Evolutionary conservation across 345 rosid species (phyloP).

Genomic region (Camelina hispida): DNA sequence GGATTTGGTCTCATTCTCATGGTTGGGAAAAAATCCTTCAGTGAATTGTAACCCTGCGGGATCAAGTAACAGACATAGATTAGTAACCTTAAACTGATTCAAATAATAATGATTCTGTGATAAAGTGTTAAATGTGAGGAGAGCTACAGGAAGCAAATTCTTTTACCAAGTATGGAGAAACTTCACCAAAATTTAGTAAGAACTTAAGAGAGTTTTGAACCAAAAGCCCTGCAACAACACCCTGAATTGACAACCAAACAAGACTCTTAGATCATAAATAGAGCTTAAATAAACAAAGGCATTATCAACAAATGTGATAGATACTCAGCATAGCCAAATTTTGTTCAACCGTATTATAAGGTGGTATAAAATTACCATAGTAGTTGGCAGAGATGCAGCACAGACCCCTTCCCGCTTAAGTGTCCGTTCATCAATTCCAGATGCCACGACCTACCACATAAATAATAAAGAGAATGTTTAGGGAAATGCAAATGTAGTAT

Average conservation of each 20-base stretch:
- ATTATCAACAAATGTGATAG: background rate
- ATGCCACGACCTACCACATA: conserved; percentile 78
- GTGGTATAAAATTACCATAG: conserved; percentile 62
- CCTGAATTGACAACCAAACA: conserved; percentile 55
- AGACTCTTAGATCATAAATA: background rate
- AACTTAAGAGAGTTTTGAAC: conserved; percentile 91
- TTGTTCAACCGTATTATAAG: conserved; percentile 7
- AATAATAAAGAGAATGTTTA: conserved; percentile 3
- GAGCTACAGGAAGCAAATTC: conserved; percentile 29
- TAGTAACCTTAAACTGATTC: background rate
- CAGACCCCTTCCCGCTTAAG: conserved; percentile 97
- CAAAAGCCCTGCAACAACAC: conserved; percentile 94
- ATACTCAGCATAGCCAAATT: conserved; percentile 7
- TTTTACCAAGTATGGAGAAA: conserved; percentile 86
- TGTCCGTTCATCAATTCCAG: conserved; percentile 96
- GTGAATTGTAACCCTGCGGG: conserved; percentile 91
- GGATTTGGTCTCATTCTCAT: conserved; percentile 98
- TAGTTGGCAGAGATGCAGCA: conserved; percentile 95
- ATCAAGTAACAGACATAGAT: conserved; percentile 30
- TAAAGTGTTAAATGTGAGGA: conserved; percentile 8
- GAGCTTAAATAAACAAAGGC: conserved; percentile 21
- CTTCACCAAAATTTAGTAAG: conserved; percentile 81
- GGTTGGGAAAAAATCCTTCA: conserved; percentile 93
- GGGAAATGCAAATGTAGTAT: conserved; percentile 11
- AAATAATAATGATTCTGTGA: conserved; percentile 17